Base-by-base conservation (phyloP, 2,329 filamentous ascomycete genomes). In the Aspergillus sp. region DNA sequence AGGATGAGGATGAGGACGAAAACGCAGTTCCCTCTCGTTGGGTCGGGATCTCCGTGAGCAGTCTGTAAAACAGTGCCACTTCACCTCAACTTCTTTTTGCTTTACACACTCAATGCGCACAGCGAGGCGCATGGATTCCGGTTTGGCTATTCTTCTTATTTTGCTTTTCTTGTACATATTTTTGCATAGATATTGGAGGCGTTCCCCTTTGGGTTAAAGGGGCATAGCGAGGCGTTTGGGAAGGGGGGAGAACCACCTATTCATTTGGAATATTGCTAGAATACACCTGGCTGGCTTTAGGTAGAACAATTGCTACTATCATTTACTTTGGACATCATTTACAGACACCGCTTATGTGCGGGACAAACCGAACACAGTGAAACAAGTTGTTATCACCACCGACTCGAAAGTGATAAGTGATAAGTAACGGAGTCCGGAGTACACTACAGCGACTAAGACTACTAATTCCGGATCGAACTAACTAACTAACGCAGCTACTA, bases 1-100 rank as follows among this genome's bases (percentile, higher is more conserved):
- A 64, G 30, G 57, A 66, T 38, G 66, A 69, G 15, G 60, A 63
- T 15, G 59, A 69, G n/a, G 60, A 63, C n/a, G 59, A 69, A 17
- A 57, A 64, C 58, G 55, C 61, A 28, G 60, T 73, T 58, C 72
- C 72, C 21, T 64, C 65, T 13, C 64, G 72, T 55, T 74, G 72
- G 71, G 62, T 73, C 28, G 70, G 70, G 15, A 58, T 74, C 17
- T 70, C 71, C 3, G 64, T 68, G 10, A 58, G 61, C 25, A 58
- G 56, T 32, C 49, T 58, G 21, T 64, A 52, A 58, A 9, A 21
- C 32, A 3, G 19, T 51, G 15, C 47, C 47, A 41, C 17, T 30
- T 48, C n/a, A 19, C 19, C 39, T 30, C 10, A 28, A 19, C 55
- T 45, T 55, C 43, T 55, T 53, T 63, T 23, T 25, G 12, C 17